Percentiles rank a stretch among this genome's conserved stretches.
Evolutionary conservation across 2,329 filamentous ascomycete genomes (phyloP).

Genomic region (Alternaria novae-zelandiae): DNA sequence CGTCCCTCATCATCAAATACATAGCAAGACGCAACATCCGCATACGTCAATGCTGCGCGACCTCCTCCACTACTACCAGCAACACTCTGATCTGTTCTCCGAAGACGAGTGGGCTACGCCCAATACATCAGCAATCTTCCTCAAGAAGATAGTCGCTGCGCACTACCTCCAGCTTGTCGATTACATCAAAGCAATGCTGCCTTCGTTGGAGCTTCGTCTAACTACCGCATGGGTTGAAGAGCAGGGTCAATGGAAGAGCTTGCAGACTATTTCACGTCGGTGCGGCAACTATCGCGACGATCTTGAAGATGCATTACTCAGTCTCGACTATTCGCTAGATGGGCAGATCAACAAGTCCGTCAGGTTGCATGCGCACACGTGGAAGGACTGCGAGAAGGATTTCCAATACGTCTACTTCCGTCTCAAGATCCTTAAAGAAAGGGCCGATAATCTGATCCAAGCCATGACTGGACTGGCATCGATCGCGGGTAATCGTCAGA

Average conservation of each 20-base stretch:
- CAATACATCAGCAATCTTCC: constrained; percentile 30
- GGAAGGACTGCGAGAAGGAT: constrained; percentile 39
- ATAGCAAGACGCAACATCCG: constrained; percentile 19
- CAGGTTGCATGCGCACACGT: constrained; percentile 7
- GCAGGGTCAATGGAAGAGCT: constrained; percentile 43
- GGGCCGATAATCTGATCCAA: constrained; percentile 42
- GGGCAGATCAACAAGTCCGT: background rate
- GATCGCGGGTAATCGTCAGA: constrained; percentile 44
- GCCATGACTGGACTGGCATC: constrained; percentile 44
- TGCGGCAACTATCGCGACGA: constrained; percentile 47
- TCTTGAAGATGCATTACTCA: constrained; percentile 41
- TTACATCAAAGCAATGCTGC: constrained; percentile 45
- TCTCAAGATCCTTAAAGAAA: constrained; percentile 40
- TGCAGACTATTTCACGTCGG: constrained; percentile 42
- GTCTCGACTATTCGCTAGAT: constrained; percentile 33
- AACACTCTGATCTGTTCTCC: constrained; percentile 26
- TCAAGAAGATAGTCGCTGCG: constrained; percentile 45
- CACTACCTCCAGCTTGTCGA: constrained; percentile 43
- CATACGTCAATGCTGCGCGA: constrained; percentile 38
- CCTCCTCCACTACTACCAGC: constrained; percentile 35
- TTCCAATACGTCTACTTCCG: constrained; percentile 45
- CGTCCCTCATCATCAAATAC: background rate
- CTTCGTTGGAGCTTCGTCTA: constrained; percentile 40
- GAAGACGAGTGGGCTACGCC: constrained; percentile 30
- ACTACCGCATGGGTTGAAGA: constrained; percentile 43